Evolutionary conservation across 306 rosid species (phyloP).

Genomic region (Cyclanthera cordifolia): DNA sequence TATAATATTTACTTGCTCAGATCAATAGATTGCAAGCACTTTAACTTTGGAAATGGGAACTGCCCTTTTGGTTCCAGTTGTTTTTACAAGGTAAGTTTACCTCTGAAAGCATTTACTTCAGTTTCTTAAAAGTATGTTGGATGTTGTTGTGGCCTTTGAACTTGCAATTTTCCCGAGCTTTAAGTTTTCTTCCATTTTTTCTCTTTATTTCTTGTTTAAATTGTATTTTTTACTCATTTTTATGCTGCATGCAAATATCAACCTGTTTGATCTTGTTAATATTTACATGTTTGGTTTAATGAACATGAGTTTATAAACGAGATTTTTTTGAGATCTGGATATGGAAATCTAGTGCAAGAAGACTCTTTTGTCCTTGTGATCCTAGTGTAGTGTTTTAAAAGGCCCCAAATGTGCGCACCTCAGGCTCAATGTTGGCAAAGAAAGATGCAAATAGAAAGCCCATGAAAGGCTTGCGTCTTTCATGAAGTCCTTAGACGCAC

Average conservation of each 20-base stretch:
- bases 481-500: too few relatives aligned
- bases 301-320: not conserved
- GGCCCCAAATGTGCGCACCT: too few relatives aligned
- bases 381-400: too few relatives aligned
- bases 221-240: not conserved
- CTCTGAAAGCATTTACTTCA: conserved; percentile 1
- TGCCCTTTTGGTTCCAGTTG: conserved; percentile 96
- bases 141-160: not conserved
- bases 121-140: not conserved
- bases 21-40: conserved; percentile 96
- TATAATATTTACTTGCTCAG: conserved; percentile 27
- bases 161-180: not conserved
- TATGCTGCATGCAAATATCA: conserved; percentile 4
- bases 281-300: not conserved
- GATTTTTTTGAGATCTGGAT: not conserved
- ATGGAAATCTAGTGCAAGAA: not conserved
- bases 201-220: not conserved
- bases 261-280: not conserved
- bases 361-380: not conserved
- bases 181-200: not conserved
- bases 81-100: conserved; percentile 72
- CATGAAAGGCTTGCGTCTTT: too few relatives aligned
- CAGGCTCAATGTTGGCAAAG: too few relatives aligned
- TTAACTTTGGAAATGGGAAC: conserved; percentile 88
- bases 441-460: too few relatives aligned